These are phyloP conservation scores for Tetramitus jugosus DNA, from an alignment of 208 protist genomes.

Conservation along the genomic window DNA sequence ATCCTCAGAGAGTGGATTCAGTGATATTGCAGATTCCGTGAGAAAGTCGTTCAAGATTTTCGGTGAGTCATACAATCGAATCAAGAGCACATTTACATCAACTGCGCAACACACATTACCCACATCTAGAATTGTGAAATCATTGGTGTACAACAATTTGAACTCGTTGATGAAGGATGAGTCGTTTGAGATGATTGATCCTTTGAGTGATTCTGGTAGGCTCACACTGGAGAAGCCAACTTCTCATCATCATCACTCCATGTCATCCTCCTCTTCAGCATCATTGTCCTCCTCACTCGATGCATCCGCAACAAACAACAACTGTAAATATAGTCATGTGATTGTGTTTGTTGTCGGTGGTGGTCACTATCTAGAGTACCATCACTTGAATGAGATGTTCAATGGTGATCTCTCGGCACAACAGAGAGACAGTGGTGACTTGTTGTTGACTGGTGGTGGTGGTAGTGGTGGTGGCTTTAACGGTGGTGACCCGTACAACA, in stretches of 20 bases:
- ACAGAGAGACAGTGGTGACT: constrained; percentile 1
- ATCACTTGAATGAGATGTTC: constrained; percentile 50
- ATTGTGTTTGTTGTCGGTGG: constrained; percentile 66
- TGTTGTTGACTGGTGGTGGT: background rate
- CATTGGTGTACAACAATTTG: background rate
- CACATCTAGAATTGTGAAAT: background rate
- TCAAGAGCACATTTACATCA: too few species aligned
- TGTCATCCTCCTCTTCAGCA: too few species aligned
- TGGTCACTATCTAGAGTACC: constrained; percentile 69
- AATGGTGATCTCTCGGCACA: too few species aligned
- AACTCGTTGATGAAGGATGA: background rate
- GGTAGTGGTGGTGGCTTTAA: too few species aligned
- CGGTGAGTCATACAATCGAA: too few species aligned
- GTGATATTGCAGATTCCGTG: background rate
- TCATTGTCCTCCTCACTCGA: too few species aligned
- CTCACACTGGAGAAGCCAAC: too few species aligned
- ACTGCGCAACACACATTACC: background rate
- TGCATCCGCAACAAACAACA: too few species aligned
- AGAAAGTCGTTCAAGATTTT: background rate
- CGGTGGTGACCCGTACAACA: background rate
- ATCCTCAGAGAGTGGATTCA: background rate
- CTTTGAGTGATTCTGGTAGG: too few species aligned
- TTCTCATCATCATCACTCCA: too few species aligned
- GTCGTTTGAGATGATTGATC: constrained; percentile 1
- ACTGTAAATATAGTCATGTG: constrained; percentile 44